Base-by-base conservation (phyloP, 257 asterid species). In the Penstemon barbatus region DNA sequence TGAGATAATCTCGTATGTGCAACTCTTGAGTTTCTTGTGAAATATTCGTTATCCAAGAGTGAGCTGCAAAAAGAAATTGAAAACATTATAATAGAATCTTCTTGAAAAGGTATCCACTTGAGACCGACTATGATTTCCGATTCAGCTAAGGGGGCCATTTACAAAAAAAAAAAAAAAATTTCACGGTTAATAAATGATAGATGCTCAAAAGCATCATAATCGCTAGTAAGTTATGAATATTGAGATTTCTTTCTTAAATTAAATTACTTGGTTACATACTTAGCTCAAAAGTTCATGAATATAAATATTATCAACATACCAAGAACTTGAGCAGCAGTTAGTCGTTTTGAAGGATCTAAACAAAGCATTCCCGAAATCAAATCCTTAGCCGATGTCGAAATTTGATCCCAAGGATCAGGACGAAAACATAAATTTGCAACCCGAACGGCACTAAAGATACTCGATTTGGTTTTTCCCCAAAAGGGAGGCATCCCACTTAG, bases 401-500 rank as follows among this genome's bases (percentile, higher is more conserved):
- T 71, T 50, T 39, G 50, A 66, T 81, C 82, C 94, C 94, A 89
- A n/a, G 80, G 80, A 67, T 83, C 77, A 4, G 83, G 78, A 4
- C 88, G 88, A 74, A 86, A 89, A 51, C 80, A 81, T 65, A 89
- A 76, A 66, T 89, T 88, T 52, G 90, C 88, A 52, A 82, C 82
- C 75, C 89, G 74, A 73, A 89, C 94, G 69, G 96, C 94, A 71
- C 85, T 88, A 66, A 89, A 89, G 64, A 89, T 89, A 9, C 69
- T 75, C 0, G 96, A 84, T 72, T 86, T 86, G 12, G 94, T 86
- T 66, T 86, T 84, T 53, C 96, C 96, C 91, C 96, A 84, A 37
- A 89, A 89, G 3, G 96, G 96, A 1, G 95, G 92, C 44, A 82
- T 79, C 77, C 95, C 96, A 74, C 90, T 85, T 50, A 89, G 83